phyloP scores from a whole-genome alignment of 2,329 filamentous ascomycete species.

The Microsporum audouinii region DNA sequence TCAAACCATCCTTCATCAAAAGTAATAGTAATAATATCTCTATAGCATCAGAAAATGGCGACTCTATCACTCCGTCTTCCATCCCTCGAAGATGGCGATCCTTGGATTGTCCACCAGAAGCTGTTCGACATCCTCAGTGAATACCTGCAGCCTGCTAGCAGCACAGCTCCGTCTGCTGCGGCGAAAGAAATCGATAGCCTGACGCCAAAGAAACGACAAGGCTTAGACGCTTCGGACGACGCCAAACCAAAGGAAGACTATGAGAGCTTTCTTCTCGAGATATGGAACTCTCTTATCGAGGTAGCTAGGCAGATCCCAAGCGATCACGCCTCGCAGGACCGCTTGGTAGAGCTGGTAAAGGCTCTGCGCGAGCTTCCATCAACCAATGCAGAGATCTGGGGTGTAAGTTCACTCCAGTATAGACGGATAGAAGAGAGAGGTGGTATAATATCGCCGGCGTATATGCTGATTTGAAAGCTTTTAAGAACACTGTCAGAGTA shows the following conservation, averaged over 20 bases:
- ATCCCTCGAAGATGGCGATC: background rate
- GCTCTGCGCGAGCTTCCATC: background rate
- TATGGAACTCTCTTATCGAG: background rate
- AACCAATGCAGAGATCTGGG: background rate
- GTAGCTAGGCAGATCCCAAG: background rate
- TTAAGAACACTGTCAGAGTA: background rate
- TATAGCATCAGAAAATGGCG: background rate
- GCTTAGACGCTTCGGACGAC: background rate
- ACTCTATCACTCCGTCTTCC: constrained; percentile 1
- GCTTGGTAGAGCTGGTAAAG: constrained; percentile 1
- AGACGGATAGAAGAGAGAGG: background rate
- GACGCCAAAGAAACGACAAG: background rate
- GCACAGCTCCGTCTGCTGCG: background rate
- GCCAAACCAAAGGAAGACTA: background rate
- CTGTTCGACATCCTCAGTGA: background rate
- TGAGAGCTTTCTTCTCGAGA: constrained; percentile 1
- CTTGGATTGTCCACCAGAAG: constrained; percentile 2
- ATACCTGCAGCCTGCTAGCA: constrained; percentile 1
- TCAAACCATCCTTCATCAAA: background rate
- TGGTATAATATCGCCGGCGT: background rate
- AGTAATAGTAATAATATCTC: background rate
- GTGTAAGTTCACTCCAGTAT: background rate
- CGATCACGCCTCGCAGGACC: constrained; percentile 2
- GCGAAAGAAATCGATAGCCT: background rate
- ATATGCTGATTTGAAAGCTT: background rate